Evolutionary conservation across 768 basidiomycete species (phyloP).

Genomic region (Tulasnella sp.): DNA sequence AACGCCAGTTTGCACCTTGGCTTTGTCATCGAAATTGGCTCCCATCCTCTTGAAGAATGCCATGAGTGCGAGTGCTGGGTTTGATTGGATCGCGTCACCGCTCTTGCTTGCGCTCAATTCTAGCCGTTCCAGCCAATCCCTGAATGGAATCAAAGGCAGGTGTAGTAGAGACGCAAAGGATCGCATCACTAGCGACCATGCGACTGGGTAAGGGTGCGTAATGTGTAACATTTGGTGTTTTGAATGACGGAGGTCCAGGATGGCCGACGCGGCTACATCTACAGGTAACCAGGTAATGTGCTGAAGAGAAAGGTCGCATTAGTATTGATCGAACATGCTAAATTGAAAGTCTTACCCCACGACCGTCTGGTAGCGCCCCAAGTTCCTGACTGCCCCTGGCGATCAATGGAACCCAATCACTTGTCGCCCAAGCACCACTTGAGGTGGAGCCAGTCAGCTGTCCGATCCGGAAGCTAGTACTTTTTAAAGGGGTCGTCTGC

Average conservation of each 20-base stretch:
- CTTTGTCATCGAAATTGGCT: neutral
- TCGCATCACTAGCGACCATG: slow-evolving; percentile 20
- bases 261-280: slow-evolving; percentile 22
- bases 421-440: slow-evolving; percentile 33
- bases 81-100: slow-evolving; percentile 1
- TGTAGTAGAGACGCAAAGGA: slow-evolving; percentile 18
- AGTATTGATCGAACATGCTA: no score
- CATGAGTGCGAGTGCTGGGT: slow-evolving; percentile 13
- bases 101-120: slow-evolving; percentile 5
- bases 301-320: no score
- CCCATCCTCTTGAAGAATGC: slow-evolving; percentile 10
- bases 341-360: neutral
- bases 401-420: slow-evolving; percentile 39
- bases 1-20: neutral
- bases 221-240: slow-evolving; percentile 19
- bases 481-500: slow-evolving; percentile 24
- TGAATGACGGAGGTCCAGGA: slow-evolving; percentile 24
- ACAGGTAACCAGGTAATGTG: slow-evolving; percentile 24
- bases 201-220: slow-evolving; percentile 21
- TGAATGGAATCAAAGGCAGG: slow-evolving; percentile 24
- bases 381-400: slow-evolving; percentile 26
- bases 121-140: slow-evolving; percentile 22
- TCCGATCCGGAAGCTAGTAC: slow-evolving; percentile 34
- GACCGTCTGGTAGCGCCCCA: neutral
- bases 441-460: slow-evolving; percentile 28